Conservation (phyloP, 495 filamentous ascomycete species). For the Xylaria cubensis region DNA sequence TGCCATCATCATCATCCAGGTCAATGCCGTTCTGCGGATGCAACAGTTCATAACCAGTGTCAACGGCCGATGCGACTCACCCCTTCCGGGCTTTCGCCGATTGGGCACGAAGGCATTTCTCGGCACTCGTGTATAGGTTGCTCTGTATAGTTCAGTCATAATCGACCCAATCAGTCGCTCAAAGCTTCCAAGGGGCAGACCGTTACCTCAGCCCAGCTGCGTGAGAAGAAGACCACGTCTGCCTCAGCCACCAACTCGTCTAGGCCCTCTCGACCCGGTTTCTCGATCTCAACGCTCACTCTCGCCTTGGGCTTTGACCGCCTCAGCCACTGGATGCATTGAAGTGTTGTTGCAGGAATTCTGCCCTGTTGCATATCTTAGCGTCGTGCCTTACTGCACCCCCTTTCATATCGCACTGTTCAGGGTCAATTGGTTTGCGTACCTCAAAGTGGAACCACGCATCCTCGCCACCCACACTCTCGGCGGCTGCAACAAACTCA, state of each 20-base stretch:
- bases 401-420: slow-evolving; percentile 1
- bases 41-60: slow-evolving; percentile 29
- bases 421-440: slow-evolving; percentile 35
- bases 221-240: slow-evolving; percentile 75
- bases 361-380: slow-evolving; percentile 62
- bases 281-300: slow-evolving; percentile 75
- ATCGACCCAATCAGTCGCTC: slow-evolving; percentile 21
- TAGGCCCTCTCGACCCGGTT: slow-evolving; percentile 67
- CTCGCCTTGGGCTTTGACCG: slow-evolving; percentile 49
- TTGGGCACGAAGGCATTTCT: slow-evolving; percentile 59
- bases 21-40: slow-evolving; percentile 36
- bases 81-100: slow-evolving; percentile 48
- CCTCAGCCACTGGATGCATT: slow-evolving; percentile 66
- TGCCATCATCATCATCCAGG: slow-evolving; percentile 41
- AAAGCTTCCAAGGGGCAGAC: slow-evolving; percentile 12
- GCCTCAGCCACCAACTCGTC: slow-evolving; percentile 66
- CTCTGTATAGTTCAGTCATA: slow-evolving; percentile 39
- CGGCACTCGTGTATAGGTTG: slow-evolving; percentile 55
- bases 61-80: slow-evolving; percentile 45
- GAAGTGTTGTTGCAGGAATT: slow-evolving; percentile 66
- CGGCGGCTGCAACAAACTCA: slow-evolving; percentile 27
- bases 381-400: slow-evolving; percentile 20
- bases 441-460: slow-evolving; percentile 82
- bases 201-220: slow-evolving; percentile 69
- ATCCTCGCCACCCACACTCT: slow-evolving; percentile 18